Percentiles rank a stretch among this genome's conserved stretches.
Evolutionary conservation across 164 flowering plant species (phyloP).

Genomic region (Tetracentron sinense): DNA sequence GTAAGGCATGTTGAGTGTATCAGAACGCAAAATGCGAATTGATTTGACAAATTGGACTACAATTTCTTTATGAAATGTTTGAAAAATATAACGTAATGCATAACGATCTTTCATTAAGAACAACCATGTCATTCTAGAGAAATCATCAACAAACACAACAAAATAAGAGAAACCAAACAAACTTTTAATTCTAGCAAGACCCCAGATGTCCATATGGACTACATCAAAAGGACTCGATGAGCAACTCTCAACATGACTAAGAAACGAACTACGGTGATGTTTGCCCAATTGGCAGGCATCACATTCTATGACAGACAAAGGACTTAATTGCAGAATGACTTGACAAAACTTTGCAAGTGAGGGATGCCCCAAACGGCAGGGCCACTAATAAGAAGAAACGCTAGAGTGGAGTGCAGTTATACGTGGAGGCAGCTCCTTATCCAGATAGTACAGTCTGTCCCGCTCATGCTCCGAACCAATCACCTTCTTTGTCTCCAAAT

Average conservation of each 20-base stretch:
- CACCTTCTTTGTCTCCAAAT: neutral
- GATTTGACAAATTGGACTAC: neutral
- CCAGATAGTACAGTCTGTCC: too few species aligned
- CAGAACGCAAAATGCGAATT: neutral
- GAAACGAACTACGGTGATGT: conserved; percentile 1
- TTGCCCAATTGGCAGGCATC: conserved; percentile 10
- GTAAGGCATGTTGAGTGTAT: too few species aligned
- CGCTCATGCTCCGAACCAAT: neutral
- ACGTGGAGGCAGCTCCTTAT: neutral
- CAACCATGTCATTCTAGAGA: neutral
- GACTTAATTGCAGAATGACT: neutral
- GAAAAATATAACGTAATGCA: neutral
- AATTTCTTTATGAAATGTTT: neutral
- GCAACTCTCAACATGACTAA: neutral
- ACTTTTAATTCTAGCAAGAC: too few species aligned
- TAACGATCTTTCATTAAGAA: neutral
- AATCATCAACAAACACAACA: neutral
- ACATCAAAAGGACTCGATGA: neutral
- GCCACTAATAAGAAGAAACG: conserved; percentile 4
- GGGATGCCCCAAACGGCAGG: neutral
- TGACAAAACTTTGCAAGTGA: too few species aligned
- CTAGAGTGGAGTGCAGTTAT: neutral
- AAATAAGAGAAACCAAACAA: too few species aligned
- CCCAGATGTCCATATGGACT: conserved; percentile 3
- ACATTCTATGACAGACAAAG: neutral